Evolutionary conservation across 2,329 filamentous ascomycete genomes (phyloP), one percentile per base, ranked within the genome.

Genomic region (Calonectria leucothoes): DNA sequence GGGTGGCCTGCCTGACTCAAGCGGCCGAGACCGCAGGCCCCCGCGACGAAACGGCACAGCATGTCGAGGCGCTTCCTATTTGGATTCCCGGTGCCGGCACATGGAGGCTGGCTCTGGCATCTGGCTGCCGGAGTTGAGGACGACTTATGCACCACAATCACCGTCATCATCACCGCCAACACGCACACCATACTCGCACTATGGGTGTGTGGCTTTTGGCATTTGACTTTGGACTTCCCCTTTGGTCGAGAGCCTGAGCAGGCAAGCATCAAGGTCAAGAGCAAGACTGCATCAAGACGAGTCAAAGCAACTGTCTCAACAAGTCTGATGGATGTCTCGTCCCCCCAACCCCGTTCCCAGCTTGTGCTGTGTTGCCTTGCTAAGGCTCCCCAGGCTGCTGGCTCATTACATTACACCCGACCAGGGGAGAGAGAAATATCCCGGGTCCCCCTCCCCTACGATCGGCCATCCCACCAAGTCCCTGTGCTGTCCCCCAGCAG

Each of bases 371-470:
- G 37, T 17, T 61, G n/a, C n/a, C n/a, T 29, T 39, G 55, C 37
- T 23, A 45, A n/a, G 42, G 17, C 42, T 45, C 42, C 39, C 35
- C 52, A 51, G 23, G 23, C 29, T 59, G 55, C 35, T 57, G 37
- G 51, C 33, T 55, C 35, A 72, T 48, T 68, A 67, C 35, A 72
- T 48, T 68, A 67, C 42, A 71, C 52, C 45, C 37, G 48, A 57
- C 35, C 49, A 57, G 65, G 70, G 49, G 27, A 39, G 63, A 23
- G 33, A 20, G 48, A 49, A 27, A 64, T 64, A 45, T 52, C 64
- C 37, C 39, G 52, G 69, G 64, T 68, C 64, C 39, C 67, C 42
- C 61, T 15, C 37, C 39, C 39, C 63, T 67, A 35, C 64, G 64
- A 71, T 68, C 64, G 55, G 70, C 64, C 57, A 72, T 68, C 52